phyloP scores from a whole-genome alignment of 257 asterid genomes.

The Ilex asprella region DNA sequence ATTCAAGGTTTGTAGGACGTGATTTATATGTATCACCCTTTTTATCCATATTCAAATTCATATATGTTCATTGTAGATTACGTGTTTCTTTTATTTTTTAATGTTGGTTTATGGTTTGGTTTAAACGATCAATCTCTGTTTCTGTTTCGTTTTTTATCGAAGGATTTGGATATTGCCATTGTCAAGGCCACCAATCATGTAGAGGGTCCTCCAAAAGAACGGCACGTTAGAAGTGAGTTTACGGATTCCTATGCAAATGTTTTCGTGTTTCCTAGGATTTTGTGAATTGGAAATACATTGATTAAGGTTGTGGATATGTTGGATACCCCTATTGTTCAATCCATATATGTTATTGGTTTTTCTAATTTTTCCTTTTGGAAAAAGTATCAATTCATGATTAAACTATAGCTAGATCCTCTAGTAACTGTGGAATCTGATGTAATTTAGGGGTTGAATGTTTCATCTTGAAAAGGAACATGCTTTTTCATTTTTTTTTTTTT shows the following conservation, averaged over 20 bases:
- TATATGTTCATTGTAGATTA: no score
- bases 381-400: no score
- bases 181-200: constrained; percentile 89
- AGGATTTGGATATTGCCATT: constrained; percentile 91
- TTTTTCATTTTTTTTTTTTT: no score
- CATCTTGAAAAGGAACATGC: not conserved
- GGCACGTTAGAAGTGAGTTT: constrained; percentile 78
- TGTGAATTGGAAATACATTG: not conserved
- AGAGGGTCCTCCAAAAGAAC: constrained; percentile 85
- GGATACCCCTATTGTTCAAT: no score
- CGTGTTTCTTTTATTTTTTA: no score
- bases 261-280: not conserved
- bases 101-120: no score
- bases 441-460: not conserved
- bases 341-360: no score
- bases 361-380: no score
- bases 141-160: constrained; percentile 8
- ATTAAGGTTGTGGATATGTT: not conserved
- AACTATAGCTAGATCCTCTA: not conserved
- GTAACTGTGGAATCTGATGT: not conserved
- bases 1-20: constrained; percentile 50
- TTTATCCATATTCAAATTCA: no score
- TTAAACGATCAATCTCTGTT: no score
- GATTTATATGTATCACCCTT: no score
- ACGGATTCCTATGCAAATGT: not conserved